Evolutionary conservation across 2,329 filamentous ascomycete genomes (phyloP).

Genomic region (Lasiodiplodia hormozganensis): DNA sequence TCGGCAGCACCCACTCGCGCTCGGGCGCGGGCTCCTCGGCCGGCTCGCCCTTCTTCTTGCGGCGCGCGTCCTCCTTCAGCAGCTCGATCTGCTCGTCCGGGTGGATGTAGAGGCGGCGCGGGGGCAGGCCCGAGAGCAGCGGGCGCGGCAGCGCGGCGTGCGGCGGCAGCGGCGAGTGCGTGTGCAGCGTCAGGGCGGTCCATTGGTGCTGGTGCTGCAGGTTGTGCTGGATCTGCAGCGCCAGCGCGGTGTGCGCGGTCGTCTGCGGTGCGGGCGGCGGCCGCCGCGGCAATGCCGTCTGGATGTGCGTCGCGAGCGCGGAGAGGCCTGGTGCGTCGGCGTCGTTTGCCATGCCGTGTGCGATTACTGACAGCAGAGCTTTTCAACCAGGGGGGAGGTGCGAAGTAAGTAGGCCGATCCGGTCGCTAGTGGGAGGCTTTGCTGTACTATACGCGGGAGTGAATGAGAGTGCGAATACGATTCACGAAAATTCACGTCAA

Average conservation of each 20-base stretch:
- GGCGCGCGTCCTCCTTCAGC: constrained; percentile 63
- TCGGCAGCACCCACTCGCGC: constrained; percentile 78
- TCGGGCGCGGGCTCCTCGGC: constrained; percentile 46
- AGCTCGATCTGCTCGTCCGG: constrained; percentile 82
- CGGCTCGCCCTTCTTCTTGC: constrained; percentile 46
- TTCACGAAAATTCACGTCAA: constrained; percentile 7
- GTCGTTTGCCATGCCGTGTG: background rate
- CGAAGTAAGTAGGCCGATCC: background rate
- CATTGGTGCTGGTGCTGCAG: constrained; percentile 79
- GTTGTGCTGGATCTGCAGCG: constrained; percentile 71
- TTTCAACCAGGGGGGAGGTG: too few species aligned
- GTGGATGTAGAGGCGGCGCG: constrained; percentile 76
- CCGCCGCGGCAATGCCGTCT: constrained; percentile 31
- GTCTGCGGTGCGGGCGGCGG: constrained; percentile 36
- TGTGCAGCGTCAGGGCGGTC: constrained; percentile 66
- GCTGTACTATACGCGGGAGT: background rate
- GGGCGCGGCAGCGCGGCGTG: constrained; percentile 60
- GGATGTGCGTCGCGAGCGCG: constrained; percentile 50
- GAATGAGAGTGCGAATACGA: constrained; percentile 12
- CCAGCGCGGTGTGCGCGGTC: constrained; percentile 54
- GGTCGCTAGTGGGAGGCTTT: background rate
- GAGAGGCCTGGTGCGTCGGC: constrained; percentile 37
- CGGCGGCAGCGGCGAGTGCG: constrained; percentile 49
- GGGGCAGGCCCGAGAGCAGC: constrained; percentile 75
- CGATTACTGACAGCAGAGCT: too few species aligned